These are phyloP conservation scores for Xylaria sp. DNA, from an alignment of 2,329 filamentous ascomycete species.

Conservation along the genomic window DNA sequence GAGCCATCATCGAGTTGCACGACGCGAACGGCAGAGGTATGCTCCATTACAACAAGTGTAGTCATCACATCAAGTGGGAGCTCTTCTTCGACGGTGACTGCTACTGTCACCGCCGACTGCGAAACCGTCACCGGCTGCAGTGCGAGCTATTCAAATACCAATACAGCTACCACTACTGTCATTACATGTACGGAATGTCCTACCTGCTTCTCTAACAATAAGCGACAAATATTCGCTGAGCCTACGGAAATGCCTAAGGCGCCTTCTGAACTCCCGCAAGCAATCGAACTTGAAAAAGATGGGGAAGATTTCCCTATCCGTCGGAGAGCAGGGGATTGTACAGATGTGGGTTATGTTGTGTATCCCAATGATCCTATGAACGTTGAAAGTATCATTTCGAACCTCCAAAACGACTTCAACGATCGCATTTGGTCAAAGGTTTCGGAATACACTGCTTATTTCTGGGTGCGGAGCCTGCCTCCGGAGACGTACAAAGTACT, in stretches of 20 bases:
- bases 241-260: neutral
- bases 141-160: neutral
- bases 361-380: conserved; percentile 3
- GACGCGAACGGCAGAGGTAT: conserved; percentile 4
- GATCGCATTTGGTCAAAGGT: neutral
- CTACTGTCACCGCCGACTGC: neutral
- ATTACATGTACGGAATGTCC: neutral
- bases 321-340: neutral
- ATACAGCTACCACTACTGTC: neutral
- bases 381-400: neutral
- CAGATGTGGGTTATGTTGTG: neutral
- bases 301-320: neutral
- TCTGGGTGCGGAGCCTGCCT: conserved; percentile 13
- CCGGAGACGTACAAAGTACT: neutral
- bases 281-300: neutral
- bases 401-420: neutral
- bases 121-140: conserved; percentile 13
- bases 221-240: neutral
- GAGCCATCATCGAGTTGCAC: conserved; percentile 6
- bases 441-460: conserved; percentile 5
- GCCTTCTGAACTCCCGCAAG: neutral
- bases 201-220: neutral
- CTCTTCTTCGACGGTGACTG: neutral
- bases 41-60: conserved; percentile 3
- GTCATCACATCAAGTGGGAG: conserved; percentile 1